These are phyloP conservation scores for Grosmannia serpens DNA, from an alignment of 2,329 filamentous ascomycete genomes.

Conservation along the genomic window DNA sequence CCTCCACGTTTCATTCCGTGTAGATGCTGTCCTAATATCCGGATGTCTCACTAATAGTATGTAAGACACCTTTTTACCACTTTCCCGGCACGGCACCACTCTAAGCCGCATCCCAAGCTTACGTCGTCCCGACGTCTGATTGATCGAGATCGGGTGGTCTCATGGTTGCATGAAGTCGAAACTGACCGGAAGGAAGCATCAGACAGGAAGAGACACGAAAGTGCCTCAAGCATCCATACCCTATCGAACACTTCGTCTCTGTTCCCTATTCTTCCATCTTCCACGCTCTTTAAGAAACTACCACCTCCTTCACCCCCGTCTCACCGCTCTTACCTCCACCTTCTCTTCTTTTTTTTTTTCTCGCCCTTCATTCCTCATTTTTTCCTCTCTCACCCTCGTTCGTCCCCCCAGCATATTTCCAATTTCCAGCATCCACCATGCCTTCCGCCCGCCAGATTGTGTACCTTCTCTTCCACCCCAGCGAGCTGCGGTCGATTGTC, in stretches of 20 bases:
- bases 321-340: neutral
- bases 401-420: neutral
- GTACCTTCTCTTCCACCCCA: conserved; percentile 66
- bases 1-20: neutral
- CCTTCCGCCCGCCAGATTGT: conserved; percentile 39
- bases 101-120: neutral
- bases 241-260: neutral
- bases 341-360: neutral
- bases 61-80: neutral
- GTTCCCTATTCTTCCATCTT: neutral
- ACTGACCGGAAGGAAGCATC: neutral
- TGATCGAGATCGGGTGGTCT: neutral
- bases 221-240: neutral
- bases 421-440: conserved; percentile 32
- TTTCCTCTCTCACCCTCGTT: neutral
- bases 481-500: conserved; percentile 68
- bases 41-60: neutral
- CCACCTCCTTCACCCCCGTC: neutral
- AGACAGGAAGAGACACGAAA: neutral
- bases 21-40: neutral
- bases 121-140: no score
- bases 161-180: neutral
- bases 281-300: neutral
- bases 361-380: neutral
- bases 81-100: neutral